These are phyloP conservation scores for Gaeumannomyces tritici DNA, from an alignment of 2,329 filamentous ascomycete species.

Conservation along the genomic window DNA sequence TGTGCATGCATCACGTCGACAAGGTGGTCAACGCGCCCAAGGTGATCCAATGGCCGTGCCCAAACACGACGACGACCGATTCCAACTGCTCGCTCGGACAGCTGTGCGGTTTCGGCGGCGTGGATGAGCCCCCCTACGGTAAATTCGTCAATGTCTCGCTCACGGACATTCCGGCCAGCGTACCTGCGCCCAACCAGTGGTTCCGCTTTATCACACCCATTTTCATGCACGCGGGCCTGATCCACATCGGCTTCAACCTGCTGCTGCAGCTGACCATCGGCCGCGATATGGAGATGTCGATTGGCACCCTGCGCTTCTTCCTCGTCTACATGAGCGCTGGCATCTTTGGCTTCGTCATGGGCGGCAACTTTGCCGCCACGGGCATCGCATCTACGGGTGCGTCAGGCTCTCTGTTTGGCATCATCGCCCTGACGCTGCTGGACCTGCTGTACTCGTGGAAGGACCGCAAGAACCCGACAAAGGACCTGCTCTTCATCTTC, in stretches of 20 bases:
- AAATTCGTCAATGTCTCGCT: slow-evolving; percentile 31
- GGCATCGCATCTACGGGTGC: slow-evolving; percentile 79
- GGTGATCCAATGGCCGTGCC: slow-evolving; percentile 63
- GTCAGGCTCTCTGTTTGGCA: slow-evolving; percentile 83
- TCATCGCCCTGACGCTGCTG: slow-evolving; percentile 79
- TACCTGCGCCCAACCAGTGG: slow-evolving; percentile 79
- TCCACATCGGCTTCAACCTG: slow-evolving; percentile 95
- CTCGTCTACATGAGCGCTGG: slow-evolving; percentile 85
- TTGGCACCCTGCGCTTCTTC: slow-evolving; percentile 79
- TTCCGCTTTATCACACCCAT: slow-evolving; percentile 93
- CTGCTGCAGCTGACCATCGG: slow-evolving; percentile 83
- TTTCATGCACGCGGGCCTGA: slow-evolving; percentile 86
- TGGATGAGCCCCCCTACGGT: slow-evolving; percentile 57
- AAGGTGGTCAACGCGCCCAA: slow-evolving; percentile 46
- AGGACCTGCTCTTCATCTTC: slow-evolving; percentile 79
- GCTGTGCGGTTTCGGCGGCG: slow-evolving; percentile 74
- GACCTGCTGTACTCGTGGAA: slow-evolving; percentile 92
- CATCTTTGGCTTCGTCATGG: slow-evolving; percentile 92
- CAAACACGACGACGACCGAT: slow-evolving; percentile 58
- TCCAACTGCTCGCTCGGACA: slow-evolving; percentile 65
- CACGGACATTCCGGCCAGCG: slow-evolving; percentile 6
- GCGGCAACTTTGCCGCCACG: slow-evolving; percentile 82
- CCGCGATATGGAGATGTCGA: slow-evolving; percentile 83
- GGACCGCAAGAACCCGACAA: slow-evolving; percentile 64
- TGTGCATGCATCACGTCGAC: slow-evolving; percentile 84